Evolutionary conservation across 805 yeast genomes (phyloP).

Genomic region (Nakazawaea molendinolei): DNA sequence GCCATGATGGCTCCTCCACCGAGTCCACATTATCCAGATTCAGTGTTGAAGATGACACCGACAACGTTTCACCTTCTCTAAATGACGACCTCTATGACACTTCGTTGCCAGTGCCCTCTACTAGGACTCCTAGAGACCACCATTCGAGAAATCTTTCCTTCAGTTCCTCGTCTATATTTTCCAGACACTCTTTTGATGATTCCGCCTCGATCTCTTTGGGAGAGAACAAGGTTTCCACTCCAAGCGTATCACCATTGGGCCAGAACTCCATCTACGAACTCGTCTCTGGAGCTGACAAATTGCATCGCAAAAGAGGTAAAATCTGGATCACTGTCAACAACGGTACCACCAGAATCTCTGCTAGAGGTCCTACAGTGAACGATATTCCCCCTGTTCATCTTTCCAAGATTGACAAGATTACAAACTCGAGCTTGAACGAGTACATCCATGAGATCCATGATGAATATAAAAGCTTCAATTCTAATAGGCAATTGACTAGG

Average conservation of each 20-base stretch:
- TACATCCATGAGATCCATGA: conserved; percentile 37
- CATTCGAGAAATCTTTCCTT: conserved; percentile 9
- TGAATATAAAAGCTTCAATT: conserved; percentile 38
- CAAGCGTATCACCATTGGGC: conserved; percentile 49
- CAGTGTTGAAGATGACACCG: conserved; percentile 3
- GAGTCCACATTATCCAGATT: conserved; percentile 8
- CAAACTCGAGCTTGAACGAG: conserved; percentile 33
- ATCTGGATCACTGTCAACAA: conserved; percentile 20
- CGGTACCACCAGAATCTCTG: conserved; percentile 36
- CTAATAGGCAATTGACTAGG: conserved; percentile 36
- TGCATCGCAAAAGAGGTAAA: conserved; percentile 18
- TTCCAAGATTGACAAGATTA: conserved; percentile 41
- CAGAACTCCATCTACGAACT: conserved; percentile 75
- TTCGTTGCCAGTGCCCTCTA: neutral
- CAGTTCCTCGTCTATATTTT: conserved; percentile 17
- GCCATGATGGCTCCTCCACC: too few relatives aligned
- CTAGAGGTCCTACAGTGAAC: conserved; percentile 62
- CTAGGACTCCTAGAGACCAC: conserved; percentile 2
- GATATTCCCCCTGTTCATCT: conserved; percentile 84
- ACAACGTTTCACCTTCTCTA: conserved; percentile 8
- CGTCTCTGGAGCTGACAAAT: conserved; percentile 52
- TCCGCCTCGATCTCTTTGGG: conserved; percentile 29
- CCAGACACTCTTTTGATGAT: conserved; percentile 28
- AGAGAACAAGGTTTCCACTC: conserved; percentile 30
- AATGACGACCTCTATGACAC: conserved; percentile 12